Base-by-base conservation (phyloP, 2,329 filamentous ascomycete genomes). In the Cordyceps militaris region DNA sequence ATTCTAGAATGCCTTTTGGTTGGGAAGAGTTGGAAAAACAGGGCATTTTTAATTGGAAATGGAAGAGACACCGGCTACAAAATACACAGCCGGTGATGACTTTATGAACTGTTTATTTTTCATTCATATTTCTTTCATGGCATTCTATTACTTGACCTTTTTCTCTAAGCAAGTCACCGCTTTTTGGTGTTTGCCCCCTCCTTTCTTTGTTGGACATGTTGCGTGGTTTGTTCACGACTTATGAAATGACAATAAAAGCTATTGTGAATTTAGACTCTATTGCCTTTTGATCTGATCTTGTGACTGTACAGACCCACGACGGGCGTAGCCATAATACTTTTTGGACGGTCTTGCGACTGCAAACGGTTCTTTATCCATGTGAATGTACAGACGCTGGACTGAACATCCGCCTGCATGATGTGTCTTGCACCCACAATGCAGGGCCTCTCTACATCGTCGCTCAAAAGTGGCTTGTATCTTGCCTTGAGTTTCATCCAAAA, bases 201-300 rank as follows among this genome's bases (percentile, higher is more conserved):
- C 38, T 54, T 23, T 60, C 47, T 57, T 61, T 63, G 38, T 61
- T 61, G 60, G 64, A 56, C 58, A 59, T 62, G 66, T 67, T 69
- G 66, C 63, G 67, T 69, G 68, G 65, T 63, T 70, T 70, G 69
- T 67, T 73, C 68, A 73, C 70, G 71, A 73, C 57, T 72, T 69
- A 73, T 66, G 70, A 72, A 67, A 58, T 69, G 70, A 68, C 66
- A 72, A 72, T 69, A 71, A 73, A 73, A 73, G 56, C 49, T 59
- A 44, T 59, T 59, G 43, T 48, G 51, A 43, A 48, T 44, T 54
- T 54, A 54, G 34, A 34, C 3, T 34, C 3, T 11, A 21, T n/a
- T 11, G 14, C 7, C 30, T 21, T 56, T 38, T 19, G 14, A 53
- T 42, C 9, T 26, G 32, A 24, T 16, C 14, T 23, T 21, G 49